phyloP scores from a whole-genome alignment of 2,329 filamentous ascomycete genomes.

The Alternaria sp. region DNA sequence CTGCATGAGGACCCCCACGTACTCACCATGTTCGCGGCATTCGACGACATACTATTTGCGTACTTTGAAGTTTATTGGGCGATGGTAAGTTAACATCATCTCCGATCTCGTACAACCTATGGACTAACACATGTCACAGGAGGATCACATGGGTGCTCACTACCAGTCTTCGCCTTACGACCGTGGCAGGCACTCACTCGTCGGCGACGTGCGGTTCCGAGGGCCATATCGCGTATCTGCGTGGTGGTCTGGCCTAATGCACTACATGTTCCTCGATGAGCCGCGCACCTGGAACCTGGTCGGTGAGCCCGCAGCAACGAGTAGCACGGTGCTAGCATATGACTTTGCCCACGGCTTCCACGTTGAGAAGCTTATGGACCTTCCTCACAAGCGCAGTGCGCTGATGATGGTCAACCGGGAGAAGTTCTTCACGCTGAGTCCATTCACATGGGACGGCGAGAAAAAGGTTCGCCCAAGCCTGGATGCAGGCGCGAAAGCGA shows the following conservation, averaged over 20 bases:
- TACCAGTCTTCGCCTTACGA: slow-evolving; percentile 63
- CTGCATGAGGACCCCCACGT: slow-evolving; percentile 75
- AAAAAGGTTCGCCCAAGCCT: slow-evolving; percentile 44
- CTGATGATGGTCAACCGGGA: slow-evolving; percentile 69
- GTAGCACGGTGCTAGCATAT: slow-evolving; percentile 73
- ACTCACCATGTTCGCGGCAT: slow-evolving; percentile 71
- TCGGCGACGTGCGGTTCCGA: slow-evolving; percentile 62
- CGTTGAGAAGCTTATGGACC: slow-evolving; percentile 73
- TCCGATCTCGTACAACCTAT: too few relatives aligned
- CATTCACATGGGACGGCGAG: slow-evolving; percentile 54
- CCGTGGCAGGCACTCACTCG: slow-evolving; percentile 65
- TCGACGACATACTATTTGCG: slow-evolving; percentile 73
- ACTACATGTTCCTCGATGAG: slow-evolving; percentile 66
- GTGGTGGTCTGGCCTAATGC: slow-evolving; percentile 64
- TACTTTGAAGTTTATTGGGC: slow-evolving; percentile 86
- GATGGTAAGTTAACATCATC: slow-evolving; percentile 54
- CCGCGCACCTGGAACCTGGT: slow-evolving; percentile 62
- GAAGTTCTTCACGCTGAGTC: slow-evolving; percentile 73
- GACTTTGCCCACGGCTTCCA: slow-evolving; percentile 76
- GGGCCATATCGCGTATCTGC: slow-evolving; percentile 63
- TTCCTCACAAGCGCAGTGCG: slow-evolving; percentile 74
- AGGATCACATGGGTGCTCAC: slow-evolving; percentile 66
- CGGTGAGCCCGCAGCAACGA: slow-evolving; percentile 76
- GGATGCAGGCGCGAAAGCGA: slow-evolving; percentile 43
- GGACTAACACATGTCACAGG: slow-evolving; percentile 45